These are phyloP conservation scores for Puya raimondii DNA, from an alignment of 176 grass and related monocot genomes.

Conservation along the genomic window DNA sequence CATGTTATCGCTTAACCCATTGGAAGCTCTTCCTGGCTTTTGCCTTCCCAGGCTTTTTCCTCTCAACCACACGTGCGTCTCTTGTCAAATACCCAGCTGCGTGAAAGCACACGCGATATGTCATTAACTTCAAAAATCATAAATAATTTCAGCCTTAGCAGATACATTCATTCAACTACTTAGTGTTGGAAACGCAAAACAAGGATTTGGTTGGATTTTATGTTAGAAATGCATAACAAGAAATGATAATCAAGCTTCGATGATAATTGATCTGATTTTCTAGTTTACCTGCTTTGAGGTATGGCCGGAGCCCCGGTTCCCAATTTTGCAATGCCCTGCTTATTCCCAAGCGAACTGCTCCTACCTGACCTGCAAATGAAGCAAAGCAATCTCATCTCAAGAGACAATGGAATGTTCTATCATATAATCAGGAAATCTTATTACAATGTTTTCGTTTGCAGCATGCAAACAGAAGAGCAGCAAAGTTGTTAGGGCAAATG, in stretches of 20 bases:
- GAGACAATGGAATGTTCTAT: not conserved
- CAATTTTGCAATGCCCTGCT: conserved; percentile 91
- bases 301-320: conserved; percentile 70
- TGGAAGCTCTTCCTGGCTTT: conserved; percentile 99
- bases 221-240: no score
- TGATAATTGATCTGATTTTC: not conserved
- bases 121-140: not conserved
- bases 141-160: no score
- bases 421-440: not conserved
- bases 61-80: conserved; percentile 81
- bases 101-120: not conserved
- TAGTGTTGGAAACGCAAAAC: not conserved
- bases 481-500: no score
- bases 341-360: conserved; percentile 83
- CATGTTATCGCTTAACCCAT: conserved; percentile 97
- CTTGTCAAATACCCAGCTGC: conserved; percentile 84
- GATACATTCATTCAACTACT: no score
- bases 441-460: no score
- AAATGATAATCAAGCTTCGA: no score
- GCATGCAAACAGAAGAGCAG: no score
- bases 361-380: conserved; percentile 62
- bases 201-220: not conserved
- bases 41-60: conserved; percentile 89
- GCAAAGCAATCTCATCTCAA: conserved; percentile 4
- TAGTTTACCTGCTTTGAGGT: conserved; percentile 86